phyloP scores from a whole-genome alignment of 768 basidiomycete species.

The Podaxis sp. region DNA sequence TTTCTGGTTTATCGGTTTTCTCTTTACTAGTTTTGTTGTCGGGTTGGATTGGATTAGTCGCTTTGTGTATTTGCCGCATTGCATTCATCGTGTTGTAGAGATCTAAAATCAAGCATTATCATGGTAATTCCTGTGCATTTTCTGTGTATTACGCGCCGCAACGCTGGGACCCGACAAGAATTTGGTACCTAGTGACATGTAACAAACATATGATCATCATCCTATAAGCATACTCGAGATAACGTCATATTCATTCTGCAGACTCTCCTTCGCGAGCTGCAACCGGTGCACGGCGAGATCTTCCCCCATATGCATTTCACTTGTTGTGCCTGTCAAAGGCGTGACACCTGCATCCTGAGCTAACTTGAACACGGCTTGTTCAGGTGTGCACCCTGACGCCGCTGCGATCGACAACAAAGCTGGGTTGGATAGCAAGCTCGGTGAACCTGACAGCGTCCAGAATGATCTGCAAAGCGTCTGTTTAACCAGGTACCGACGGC shows the following conservation, averaged over 20 bases:
- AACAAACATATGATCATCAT: not conserved
- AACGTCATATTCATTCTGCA: conserved; percentile 5
- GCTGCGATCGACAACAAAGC: conserved; percentile 42
- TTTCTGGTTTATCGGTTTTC: not conserved
- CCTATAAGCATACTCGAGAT: conserved; percentile 5
- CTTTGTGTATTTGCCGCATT: not conserved
- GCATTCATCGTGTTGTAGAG: not conserved
- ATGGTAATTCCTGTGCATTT: not conserved
- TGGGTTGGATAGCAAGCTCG: conserved; percentile 53
- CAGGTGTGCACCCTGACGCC: conserved; percentile 50
- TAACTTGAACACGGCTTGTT: conserved; percentile 68
- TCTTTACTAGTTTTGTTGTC: not conserved
- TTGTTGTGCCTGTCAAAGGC: conserved; percentile 75
- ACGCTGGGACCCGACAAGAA: not conserved
- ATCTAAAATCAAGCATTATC: not conserved
- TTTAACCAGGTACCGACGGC: not conserved
- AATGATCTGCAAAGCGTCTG: conserved; percentile 60
- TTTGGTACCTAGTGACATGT: not conserved
- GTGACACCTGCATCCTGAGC: conserved; percentile 65
- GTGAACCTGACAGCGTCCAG: conserved; percentile 85
- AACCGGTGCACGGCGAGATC: conserved; percentile 13
- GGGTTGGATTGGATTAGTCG: conserved; percentile 2
- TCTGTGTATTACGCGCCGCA: not conserved
- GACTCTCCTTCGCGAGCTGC: conserved; percentile 9
- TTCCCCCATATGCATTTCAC: conserved; percentile 56